Conservation (phyloP, 345 rosid species). For the Raphanus sativus region DNA sequence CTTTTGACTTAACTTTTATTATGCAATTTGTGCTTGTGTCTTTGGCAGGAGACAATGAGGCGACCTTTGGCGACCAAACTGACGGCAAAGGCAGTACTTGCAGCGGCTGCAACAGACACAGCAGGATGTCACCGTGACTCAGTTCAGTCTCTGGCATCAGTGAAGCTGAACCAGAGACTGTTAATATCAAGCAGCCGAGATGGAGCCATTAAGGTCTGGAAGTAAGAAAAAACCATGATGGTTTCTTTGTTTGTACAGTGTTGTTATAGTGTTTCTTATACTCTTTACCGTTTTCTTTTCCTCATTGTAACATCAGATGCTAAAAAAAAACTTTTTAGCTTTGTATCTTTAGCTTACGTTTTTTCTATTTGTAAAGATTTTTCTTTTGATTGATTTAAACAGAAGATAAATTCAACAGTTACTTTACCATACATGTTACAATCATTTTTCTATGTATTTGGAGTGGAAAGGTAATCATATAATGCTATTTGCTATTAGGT, state of each 20-base stretch:
- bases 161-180: constrained; percentile 89
- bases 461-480: no score
- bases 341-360: not conserved
- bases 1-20: not conserved
- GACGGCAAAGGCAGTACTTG: constrained; percentile 73
- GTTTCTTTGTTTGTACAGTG: constrained; percentile 15
- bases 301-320: constrained; percentile 20
- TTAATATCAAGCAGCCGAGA: constrained; percentile 91
- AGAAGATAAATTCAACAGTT: no score
- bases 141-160: constrained; percentile 76
- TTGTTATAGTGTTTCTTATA: not conserved
- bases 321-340: not conserved
- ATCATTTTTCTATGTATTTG: no score
- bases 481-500: no score
- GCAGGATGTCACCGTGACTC: constrained; percentile 99
- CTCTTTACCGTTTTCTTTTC: no score
- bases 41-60: constrained; percentile 73
- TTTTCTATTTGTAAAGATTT: not conserved
- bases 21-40: constrained; percentile 20
- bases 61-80: constrained; percentile 57
- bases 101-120: constrained; percentile 78
- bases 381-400: not conserved
- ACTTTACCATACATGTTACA: no score
- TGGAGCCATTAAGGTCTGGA: constrained; percentile 98
- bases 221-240: constrained; percentile 42